Percentiles rank a stretch among this genome's conserved stretches.
Evolutionary conservation across 2,329 filamentous ascomycete species (phyloP).

Genomic region (Penicillium nordicum): DNA sequence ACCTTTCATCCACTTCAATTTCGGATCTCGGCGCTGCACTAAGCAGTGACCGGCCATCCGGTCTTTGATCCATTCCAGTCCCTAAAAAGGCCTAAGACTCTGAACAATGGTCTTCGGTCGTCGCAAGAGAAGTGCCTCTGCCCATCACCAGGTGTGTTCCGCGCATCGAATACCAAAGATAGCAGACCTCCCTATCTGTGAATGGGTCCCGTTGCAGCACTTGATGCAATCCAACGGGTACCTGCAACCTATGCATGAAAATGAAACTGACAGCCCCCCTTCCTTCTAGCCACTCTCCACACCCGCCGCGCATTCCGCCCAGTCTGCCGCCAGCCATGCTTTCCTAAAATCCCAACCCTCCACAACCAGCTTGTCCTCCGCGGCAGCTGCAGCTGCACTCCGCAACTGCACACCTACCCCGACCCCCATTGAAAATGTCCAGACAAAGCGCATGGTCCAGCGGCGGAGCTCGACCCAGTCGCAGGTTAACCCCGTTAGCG

Average conservation of each 20-base stretch:
- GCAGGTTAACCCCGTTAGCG: conserved; percentile 49
- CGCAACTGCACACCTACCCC: conserved; percentile 74
- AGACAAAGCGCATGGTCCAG: conserved; percentile 80
- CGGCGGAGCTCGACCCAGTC: conserved; percentile 72
- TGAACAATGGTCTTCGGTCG: conserved; percentile 40
- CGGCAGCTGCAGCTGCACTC: conserved; percentile 82
- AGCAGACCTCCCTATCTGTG: not conserved
- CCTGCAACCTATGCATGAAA: conserved; percentile 7
- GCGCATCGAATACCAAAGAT: not conserved
- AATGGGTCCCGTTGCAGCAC: not conserved
- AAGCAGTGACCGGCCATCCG: conserved; percentile 23
- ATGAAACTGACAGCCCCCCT: conserved; percentile 13
- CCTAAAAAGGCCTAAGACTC: not conserved
- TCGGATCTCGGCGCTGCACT: conserved; percentile 24
- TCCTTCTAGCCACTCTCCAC: conserved; percentile 58
- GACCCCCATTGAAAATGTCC: conserved; percentile 73
- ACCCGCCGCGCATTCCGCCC: conserved; percentile 67
- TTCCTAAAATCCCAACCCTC: conserved; percentile 67
- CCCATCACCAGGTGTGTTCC: conserved; percentile 38
- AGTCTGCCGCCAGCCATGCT: conserved; percentile 76
- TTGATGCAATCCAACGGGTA: conserved; percentile 4
- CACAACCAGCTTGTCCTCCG: conserved; percentile 68
- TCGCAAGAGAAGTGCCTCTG: conserved; percentile 38
- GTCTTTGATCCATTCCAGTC: not conserved
- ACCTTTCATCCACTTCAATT: conserved; percentile 12